phyloP scores from a whole-genome alignment of 1,139 yeast species.

The Candida buenavistaensis region DNA sequence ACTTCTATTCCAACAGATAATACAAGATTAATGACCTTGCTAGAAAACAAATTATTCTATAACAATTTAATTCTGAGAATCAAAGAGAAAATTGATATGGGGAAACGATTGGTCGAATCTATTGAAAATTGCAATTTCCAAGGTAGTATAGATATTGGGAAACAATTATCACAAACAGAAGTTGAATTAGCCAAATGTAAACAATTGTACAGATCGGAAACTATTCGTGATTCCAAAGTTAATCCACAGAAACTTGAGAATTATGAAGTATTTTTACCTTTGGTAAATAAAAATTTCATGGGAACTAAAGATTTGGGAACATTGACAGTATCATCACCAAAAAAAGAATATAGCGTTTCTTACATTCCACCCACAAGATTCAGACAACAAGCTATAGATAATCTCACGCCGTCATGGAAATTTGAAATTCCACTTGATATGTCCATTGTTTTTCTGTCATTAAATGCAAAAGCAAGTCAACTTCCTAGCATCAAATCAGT shows the following conservation, averaged over 20 bases:
- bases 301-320: conserved; percentile 19
- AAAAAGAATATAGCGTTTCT: conserved; percentile 23
- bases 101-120: conserved; percentile 20
- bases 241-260: conserved; percentile 11
- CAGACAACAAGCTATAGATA: conserved; percentile 15
- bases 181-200: conserved; percentile 20
- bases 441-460: conserved; percentile 9
- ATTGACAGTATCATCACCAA: conserved; percentile 29
- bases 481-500: conserved; percentile 33
- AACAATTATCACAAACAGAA: conserved; percentile 18
- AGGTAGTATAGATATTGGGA: conserved; percentile 16
- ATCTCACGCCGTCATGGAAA: conserved; percentile 24
- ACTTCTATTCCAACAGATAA: conserved; percentile 12
- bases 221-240: conserved; percentile 14
- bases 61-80: conserved; percentile 28
- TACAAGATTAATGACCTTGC: conserved; percentile 18
- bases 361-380: conserved; percentile 35
- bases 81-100: conserved; percentile 28
- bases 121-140: conserved; percentile 17
- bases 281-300: conserved; percentile 16
- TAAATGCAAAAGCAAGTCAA: conserved; percentile 3
- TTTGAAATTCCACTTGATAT: conserved; percentile 31
- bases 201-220: conserved; percentile 19
- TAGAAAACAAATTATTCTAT: conserved; percentile 23
- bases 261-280: conserved; percentile 17